Evolutionary conservation across 2,329 filamentous ascomycete species (phyloP).

Genomic region (Diplodia seriata): DNA sequence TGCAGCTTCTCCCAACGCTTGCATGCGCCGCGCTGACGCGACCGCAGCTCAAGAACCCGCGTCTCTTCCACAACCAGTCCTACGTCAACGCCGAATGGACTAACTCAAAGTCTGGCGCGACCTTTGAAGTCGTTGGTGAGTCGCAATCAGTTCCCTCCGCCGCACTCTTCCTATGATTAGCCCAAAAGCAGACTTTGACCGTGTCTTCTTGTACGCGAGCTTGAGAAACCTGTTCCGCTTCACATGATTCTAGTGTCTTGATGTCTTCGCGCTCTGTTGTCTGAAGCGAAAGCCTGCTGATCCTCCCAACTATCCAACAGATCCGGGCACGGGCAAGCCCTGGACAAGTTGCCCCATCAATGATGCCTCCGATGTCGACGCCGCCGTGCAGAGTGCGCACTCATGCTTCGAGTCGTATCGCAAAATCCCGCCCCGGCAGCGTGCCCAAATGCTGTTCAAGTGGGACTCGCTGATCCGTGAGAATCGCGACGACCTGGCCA

Average conservation of each 20-base stretch:
- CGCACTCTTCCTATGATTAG: slow-evolving; percentile 1
- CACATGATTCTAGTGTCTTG: not conserved
- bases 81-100: slow-evolving; percentile 64
- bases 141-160: slow-evolving; percentile 5
- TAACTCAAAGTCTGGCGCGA: slow-evolving; percentile 62
- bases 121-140: slow-evolving; percentile 63
- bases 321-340: slow-evolving; percentile 58
- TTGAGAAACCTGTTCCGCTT: slow-evolving; percentile 34
- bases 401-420: slow-evolving; percentile 67
- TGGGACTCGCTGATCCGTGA: slow-evolving; percentile 71
- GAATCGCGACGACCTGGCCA: slow-evolving; percentile 67
- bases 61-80: slow-evolving; percentile 62
- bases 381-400: slow-evolving; percentile 65
- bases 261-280: not conserved
- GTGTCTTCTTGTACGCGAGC: not conserved
- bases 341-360: slow-evolving; percentile 58
- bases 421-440: slow-evolving; percentile 65
- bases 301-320: slow-evolving; percentile 43
- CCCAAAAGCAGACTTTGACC: slow-evolving; percentile 4
- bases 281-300: not conserved
- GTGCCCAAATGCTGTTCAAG: slow-evolving; percentile 68
- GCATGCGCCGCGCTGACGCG: slow-evolving; percentile 19
- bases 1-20: slow-evolving; percentile 33
- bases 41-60: slow-evolving; percentile 59
- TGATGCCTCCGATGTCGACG: slow-evolving; percentile 65